Conservation (phyloP, 108 stramenopile genomes). For the Skeletonema costatum region DNA sequence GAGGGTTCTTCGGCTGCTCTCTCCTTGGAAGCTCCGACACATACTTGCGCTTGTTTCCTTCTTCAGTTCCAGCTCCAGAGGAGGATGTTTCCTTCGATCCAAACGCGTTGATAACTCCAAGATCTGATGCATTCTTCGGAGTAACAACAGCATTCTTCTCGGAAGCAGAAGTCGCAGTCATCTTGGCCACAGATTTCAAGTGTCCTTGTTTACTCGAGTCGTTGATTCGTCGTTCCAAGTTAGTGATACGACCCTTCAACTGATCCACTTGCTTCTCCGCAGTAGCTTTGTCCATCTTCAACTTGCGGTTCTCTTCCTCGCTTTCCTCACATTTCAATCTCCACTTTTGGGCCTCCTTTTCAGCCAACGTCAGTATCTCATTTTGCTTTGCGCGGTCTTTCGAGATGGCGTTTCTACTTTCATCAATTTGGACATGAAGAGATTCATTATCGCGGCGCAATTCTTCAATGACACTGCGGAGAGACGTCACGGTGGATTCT, state of each 20-base stretch:
- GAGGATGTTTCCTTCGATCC: slow-evolving; percentile 3
- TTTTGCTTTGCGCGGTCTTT: slow-evolving; percentile 49
- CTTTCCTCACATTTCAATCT: slow-evolving; percentile 56
- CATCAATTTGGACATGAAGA: slow-evolving; percentile 55
- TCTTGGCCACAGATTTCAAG: background rate
- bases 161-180: background rate
- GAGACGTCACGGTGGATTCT: slow-evolving; percentile 54
- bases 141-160: slow-evolving; percentile 18
- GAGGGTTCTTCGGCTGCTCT: slow-evolving; percentile 3
- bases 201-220: slow-evolving; percentile 10
- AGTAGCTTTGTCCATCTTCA: slow-evolving; percentile 48
- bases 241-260: slow-evolving; percentile 44
- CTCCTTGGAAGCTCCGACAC: slow-evolving; percentile 32
- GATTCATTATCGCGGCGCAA: slow-evolving; percentile 58
- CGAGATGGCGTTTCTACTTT: slow-evolving; percentile 13
- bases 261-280: slow-evolving; percentile 50
- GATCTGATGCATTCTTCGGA: slow-evolving; percentile 22
- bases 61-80: slow-evolving; percentile 7
- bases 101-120: slow-evolving; percentile 48
- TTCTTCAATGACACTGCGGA: slow-evolving; percentile 54
- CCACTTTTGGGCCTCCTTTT: slow-evolving; percentile 57
- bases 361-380: slow-evolving; percentile 47
- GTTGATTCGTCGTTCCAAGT: slow-evolving; percentile 38
- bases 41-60: slow-evolving; percentile 20
- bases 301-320: slow-evolving; percentile 51